Evolutionary conservation across 2,329 filamentous ascomycete genomes (phyloP).

Genomic region (Neonectria neomacrospora): DNA sequence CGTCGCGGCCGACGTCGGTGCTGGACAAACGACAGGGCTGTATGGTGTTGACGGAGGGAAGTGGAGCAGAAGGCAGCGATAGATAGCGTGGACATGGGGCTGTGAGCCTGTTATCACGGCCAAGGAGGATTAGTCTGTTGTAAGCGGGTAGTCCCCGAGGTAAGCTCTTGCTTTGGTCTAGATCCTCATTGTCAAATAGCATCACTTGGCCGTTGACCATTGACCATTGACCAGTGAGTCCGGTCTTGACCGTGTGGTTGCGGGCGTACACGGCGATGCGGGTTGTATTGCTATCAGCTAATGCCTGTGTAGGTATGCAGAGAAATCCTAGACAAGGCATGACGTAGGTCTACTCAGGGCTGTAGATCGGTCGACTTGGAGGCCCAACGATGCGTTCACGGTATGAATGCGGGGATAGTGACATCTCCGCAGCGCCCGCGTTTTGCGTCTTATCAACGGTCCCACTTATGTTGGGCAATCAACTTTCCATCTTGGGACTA

Average conservation of each 20-base stretch:
- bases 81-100: background rate
- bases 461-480: constrained; percentile 40
- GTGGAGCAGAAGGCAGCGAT: background rate
- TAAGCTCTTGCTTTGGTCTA: background rate
- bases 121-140: background rate
- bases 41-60: background rate
- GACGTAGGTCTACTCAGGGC: background rate
- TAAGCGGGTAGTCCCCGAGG: background rate
- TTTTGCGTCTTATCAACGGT: constrained; percentile 8
- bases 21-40: background rate
- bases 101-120: background rate
- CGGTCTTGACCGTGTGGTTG: background rate
- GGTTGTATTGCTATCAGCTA: background rate
- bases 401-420: constrained; percentile 21
- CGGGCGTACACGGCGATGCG: background rate
- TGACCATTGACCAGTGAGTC: background rate
- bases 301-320: background rate
- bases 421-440: background rate
- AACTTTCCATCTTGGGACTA: constrained; percentile 32
- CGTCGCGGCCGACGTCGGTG: background rate
- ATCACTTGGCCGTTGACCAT: background rate
- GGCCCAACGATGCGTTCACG: background rate
- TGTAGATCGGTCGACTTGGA: background rate
- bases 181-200: background rate
- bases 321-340: background rate